A percentile compares a stretch with the other conserved stretches of the same genome.
Evolutionary conservation across 805 yeast species (phyloP).

Genomic region (Lipomyces orientalis): DNA sequence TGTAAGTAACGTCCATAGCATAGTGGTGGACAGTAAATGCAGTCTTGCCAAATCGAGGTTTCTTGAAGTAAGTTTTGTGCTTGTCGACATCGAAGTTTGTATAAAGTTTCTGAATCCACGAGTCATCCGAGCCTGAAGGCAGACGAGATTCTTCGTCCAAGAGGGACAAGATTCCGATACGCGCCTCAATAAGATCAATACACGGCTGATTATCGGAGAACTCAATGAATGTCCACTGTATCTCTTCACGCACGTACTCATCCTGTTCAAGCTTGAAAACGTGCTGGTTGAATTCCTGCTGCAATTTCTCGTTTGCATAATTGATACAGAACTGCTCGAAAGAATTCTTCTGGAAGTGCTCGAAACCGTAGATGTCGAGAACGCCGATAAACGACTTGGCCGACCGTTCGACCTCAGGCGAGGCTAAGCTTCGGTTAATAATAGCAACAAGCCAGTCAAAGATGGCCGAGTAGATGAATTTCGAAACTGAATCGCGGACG

Average conservation of each 20-base stretch:
- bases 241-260: slow-evolving; percentile 88
- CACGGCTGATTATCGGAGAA: slow-evolving; percentile 97
- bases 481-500: slow-evolving; percentile 96
- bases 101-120: slow-evolving; percentile 90
- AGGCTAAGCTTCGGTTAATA: slow-evolving; percentile 81
- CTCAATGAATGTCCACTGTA: slow-evolving; percentile 96
- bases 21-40: slow-evolving; percentile 91
- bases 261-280: slow-evolving; percentile 97
- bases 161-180: slow-evolving; percentile 82
- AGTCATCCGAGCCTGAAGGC: slow-evolving; percentile 90
- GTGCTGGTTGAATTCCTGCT: slow-evolving; percentile 96
- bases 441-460: slow-evolving; percentile 94
- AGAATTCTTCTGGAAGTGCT: slow-evolving; percentile 90
- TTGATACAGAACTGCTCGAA: slow-evolving; percentile 98
- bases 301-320: slow-evolving; percentile 95
- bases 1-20: slow-evolving; percentile 92
- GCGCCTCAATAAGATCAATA: slow-evolving; percentile 86
- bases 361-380: slow-evolving; percentile 96
- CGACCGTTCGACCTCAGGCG: slow-evolving; percentile 65
- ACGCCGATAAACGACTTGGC: slow-evolving; percentile 88
- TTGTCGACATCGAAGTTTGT: slow-evolving; percentile 63
- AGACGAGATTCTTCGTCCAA: slow-evolving; percentile 94
- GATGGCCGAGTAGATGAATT: slow-evolving; percentile 86
- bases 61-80: slow-evolving; percentile 75
- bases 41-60: slow-evolving; percentile 92